These are phyloP conservation scores for Aschersonia sp. DNA, from an alignment of 2,329 filamentous ascomycete genomes.

Conservation along the genomic window DNA sequence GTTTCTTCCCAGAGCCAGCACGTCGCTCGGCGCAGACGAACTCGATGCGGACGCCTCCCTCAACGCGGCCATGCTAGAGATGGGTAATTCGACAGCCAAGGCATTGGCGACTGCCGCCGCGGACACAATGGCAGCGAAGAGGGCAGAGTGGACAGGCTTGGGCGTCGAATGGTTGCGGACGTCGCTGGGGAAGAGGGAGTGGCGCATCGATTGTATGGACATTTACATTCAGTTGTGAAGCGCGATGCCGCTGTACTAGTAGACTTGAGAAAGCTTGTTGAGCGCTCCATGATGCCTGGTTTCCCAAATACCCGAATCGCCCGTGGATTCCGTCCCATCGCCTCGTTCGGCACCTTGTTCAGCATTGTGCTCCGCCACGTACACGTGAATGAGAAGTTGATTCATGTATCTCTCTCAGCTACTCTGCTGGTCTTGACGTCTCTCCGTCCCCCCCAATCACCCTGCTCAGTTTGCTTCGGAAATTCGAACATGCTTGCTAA, in stretches of 20 bases:
- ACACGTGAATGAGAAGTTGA: no score
- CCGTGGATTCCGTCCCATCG: no score
- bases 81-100: conserved; percentile 55
- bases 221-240: conserved; percentile 56
- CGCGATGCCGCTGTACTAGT: not conserved
- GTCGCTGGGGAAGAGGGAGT: conserved; percentile 69
- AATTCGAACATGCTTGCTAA: no score
- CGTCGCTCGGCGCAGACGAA: conserved; percentile 8
- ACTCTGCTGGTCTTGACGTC: no score
- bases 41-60: conserved; percentile 17
- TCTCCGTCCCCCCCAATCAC: no score
- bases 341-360: no score
- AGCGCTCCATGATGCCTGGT: no score
- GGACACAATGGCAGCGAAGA: conserved; percentile 41
- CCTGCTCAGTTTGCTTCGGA: no score
- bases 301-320: no score
- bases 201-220: conserved; percentile 84
- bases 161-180: conserved; percentile 79
- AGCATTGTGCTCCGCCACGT: no score
- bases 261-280: no score
- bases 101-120: conserved; percentile 53
- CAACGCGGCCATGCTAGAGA: conserved; percentile 35
- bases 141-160: conserved; percentile 57
- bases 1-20: conserved; percentile 63
- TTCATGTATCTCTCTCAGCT: no score